Evolutionary conservation across 2,329 filamentous ascomycete genomes (phyloP), one percentile per base, ranked within the genome.

Genomic region (Botrytis squamosa): DNA sequence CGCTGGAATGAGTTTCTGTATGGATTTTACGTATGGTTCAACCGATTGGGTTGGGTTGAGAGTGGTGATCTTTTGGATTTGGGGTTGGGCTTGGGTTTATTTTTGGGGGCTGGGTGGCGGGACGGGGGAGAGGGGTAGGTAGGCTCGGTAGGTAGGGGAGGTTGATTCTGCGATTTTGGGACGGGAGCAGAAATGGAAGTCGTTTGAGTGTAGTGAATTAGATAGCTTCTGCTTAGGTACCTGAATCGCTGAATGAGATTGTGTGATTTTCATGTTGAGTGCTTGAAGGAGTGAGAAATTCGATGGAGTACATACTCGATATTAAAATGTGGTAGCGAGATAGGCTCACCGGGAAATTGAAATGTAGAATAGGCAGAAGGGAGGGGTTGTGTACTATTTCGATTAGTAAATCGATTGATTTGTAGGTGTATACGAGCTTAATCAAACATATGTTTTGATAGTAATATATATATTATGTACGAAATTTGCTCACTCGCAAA

Each of bases 401-500:
- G 49, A 57, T 1, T 25, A 25, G 46, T 10, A 25, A 49, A 46
- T 46, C 44, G 20, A 55, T 55, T 8, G 14, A 7, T 16, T n/a
- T 55, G 2, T 55, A 29, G 12, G 25, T 7, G 52, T 57, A 25
- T 29, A 57, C 6, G n/a, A 29, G n/a, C 6, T 29, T 29, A 7
- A 29, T n/a, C 12, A 55, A 55, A 55, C 1, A 49, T 25, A 9
- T 25, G 3, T 55, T 16, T 55, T 55, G 1, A 29, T 55, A 7
- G 5, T 14, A 55, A 8, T 16, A 3, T 3, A 55, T 8, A 1
- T 55, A 29, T 55, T 8, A 0, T 55, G 0, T 52, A n/a, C 49
- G 49, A n/a, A n/a, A n/a, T n/a, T n/a, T 6, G 4, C 14, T n/a
- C 7, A n/a, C 7, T 7, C 4, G 1, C 0, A 55, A n/a, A 7